Evolutionary conservation across 441 rosid genomes (phyloP), one percentile per base, ranked within the genome.

Genomic region (Macaranga tanarius): DNA sequence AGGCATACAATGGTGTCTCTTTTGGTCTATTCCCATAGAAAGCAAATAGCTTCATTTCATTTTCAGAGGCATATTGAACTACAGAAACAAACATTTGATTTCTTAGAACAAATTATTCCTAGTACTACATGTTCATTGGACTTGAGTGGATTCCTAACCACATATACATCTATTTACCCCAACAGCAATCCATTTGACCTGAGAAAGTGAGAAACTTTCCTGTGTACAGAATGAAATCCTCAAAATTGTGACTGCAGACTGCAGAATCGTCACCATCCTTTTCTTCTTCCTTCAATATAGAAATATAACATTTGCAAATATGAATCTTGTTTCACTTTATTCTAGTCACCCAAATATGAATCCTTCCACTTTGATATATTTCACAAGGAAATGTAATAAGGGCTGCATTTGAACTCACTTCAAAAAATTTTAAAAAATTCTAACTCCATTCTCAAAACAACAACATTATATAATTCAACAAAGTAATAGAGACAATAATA

Each of bases 401-500:
- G 11, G 15, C 17, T 66, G 9, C 42, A 7, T 7, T 4, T 40
- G 17, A 47, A 28, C 28, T 26, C 5, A 5, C 34, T 42, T 7
- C 34, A 2, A 11, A 70, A 28, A n/a, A n/a, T n/a, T n/a, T n/a
- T n/a, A n/a, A n/a, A 69, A 63, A 69, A 55, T 5, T 62, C 26
- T n/a, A 60, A 67, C n/a, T 57, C 62, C 62, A 71, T 38, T 65
- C 40, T 50, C 25, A 59, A 62, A 68, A 58, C 10, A 11, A 65
- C 55, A 34, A 31, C 38, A 31, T 31, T 1, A 31, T 31, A 31
- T 31, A 31, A 5, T 31, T 31, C 38, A 34, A 34, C 38, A 34
- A 34, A 34, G 38, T 34, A 34, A 5, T 40, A 25, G 7, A 75
- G 25, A 20, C 45, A 28, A 1, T 26, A 9, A 77, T 48, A 31